Evolutionary conservation across 1,284 basidiomycete genomes (phyloP), one percentile per base, ranked within the genome.

Genomic region (Xerocomus amazonicus): DNA sequence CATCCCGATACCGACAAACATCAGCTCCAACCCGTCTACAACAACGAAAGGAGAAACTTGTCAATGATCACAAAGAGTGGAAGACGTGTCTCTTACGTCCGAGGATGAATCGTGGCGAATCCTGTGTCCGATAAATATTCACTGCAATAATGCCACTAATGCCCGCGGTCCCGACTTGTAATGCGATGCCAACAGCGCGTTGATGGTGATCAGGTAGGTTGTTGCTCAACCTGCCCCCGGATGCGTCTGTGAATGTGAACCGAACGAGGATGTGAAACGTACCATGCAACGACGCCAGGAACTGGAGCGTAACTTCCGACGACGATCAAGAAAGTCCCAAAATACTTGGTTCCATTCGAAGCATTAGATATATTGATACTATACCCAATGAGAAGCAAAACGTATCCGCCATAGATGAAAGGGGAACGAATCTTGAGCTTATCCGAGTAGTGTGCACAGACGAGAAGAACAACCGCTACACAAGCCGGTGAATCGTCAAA

Each of bases 251-350:
- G 19, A 23, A 23, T 23, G 19, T 23, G 19, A 23, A 23, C 4
- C 19, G 19, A 23, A 23, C 19, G 19, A 23, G 19, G 19, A 23
- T 23, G 19, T 23, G 19, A 23, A 4, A 23, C 19, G 19, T 48
- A 85, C 86, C 87, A 90, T 16, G 82, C 75, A 9, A 87, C 73
- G 5, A 84, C 67, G 14, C 81, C 82, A 3, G 84, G 84, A 61
- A 83, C 77, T 0, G 76, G 72, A 23, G 19, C 4, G 19, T 23
- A 87, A 37, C 73, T 71, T 14, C 84, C 84, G 0, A 72, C 70
- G 10, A 84, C 82, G 45, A 76, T 75, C 48, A 83, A 74, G 71
- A 80, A 87, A 0, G 78, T 82, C 1, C 83, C 84, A 56, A 86
- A 84, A 60, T 86, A 87, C 64, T 86, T 86, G 23, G 70, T 77